Evolutionary conservation across 129 eudicot species (phyloP).

Genomic region (Mikania micrantha): DNA sequence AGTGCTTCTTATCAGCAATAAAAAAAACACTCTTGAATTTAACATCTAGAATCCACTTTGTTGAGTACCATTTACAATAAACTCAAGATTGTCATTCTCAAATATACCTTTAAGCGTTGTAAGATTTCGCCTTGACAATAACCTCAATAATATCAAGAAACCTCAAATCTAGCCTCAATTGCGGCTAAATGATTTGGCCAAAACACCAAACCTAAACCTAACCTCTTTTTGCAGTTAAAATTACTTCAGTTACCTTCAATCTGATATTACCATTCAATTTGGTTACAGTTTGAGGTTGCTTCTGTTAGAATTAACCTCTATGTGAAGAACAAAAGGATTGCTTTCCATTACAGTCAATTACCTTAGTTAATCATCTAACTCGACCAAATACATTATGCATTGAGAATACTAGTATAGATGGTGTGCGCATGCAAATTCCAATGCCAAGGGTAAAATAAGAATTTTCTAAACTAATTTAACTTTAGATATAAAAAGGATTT

Average conservation of each 20-base stretch:
- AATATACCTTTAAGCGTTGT: neutral
- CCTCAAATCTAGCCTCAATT: neutral
- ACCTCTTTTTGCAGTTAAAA: neutral
- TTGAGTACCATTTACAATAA: neutral
- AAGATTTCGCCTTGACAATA: neutral
- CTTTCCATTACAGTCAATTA: neutral
- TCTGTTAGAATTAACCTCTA: neutral
- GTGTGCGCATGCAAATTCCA: neutral
- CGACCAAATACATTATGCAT: neutral
- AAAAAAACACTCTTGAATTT: neutral
- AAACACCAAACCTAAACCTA: slow-evolving; percentile 10
- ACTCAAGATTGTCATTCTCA: neutral
- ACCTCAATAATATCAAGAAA: neutral
- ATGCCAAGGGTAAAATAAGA: neutral
- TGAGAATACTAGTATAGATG: neutral
- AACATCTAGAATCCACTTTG: neutral
- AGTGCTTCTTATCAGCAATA: neutral
- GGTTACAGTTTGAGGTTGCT: too few species aligned
- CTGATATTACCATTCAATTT: neutral
- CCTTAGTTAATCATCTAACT: too few species aligned
- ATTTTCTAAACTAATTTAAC: neutral
- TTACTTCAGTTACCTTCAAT: neutral
- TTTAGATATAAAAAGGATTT: neutral
- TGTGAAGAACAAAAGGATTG: neutral
- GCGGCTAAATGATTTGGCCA: neutral